Conservation (phyloP, 768 basidiomycete genomes). For the Mycena polygramma region DNA sequence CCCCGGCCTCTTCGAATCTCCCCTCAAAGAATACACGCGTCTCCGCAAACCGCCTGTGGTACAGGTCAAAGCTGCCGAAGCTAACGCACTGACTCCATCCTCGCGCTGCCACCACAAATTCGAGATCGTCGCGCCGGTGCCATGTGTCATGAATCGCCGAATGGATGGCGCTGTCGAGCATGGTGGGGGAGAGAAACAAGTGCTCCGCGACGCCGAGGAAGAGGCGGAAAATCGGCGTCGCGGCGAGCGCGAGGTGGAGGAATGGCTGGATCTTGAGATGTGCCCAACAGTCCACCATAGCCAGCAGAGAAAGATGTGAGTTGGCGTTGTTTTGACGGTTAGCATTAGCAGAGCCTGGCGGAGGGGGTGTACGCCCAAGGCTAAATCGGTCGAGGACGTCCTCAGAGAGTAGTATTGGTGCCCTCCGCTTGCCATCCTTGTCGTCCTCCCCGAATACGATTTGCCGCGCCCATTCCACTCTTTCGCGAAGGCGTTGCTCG, state of each 20-base stretch:
- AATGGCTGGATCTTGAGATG: constrained; percentile 89
- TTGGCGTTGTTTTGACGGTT: constrained; percentile 67
- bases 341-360: constrained; percentile 35
- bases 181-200: constrained; percentile 79
- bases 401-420: constrained; percentile 86
- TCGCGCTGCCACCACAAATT: constrained; percentile 93
- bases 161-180: constrained; percentile 78
- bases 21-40: constrained; percentile 88
- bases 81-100: constrained; percentile 97
- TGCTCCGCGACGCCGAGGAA: constrained; percentile 99
- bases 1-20: constrained; percentile 88
- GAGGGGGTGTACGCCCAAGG: constrained; percentile 61
- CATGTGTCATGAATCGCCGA: constrained; percentile 82
- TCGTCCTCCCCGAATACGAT: constrained; percentile 76
- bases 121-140: constrained; percentile 90
- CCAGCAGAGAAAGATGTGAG: constrained; percentile 93
- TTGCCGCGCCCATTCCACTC: constrained; percentile 81
- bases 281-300: constrained; percentile 99
- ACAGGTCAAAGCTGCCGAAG: constrained; percentile 93
- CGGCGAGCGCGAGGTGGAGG: constrained; percentile 91
- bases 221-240: constrained; percentile 95
- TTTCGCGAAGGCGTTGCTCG: constrained; percentile 67
- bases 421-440: constrained; percentile 48
- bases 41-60: constrained; percentile 82
- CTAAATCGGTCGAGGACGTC: constrained; percentile 92